Evolutionary conservation across 176 grass and related monocot genomes (phyloP).

Genomic region (Phoenix dactylifera): DNA sequence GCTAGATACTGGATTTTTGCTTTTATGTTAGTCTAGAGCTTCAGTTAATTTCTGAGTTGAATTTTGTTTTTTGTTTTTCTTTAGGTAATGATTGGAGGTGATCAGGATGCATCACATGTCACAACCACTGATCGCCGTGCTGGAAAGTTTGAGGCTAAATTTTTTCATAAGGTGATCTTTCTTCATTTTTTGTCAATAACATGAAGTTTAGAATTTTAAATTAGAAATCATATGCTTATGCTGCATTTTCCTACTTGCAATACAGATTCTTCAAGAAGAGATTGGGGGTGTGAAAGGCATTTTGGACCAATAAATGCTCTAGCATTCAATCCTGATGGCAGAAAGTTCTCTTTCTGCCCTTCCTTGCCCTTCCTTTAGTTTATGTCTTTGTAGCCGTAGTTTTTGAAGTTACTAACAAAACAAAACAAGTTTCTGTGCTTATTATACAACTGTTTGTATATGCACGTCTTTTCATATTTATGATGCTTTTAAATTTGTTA

Average conservation of each 20-base stretch:
- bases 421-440: too few species aligned
- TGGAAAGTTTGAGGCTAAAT: conserved; percentile 92
- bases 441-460: too few species aligned
- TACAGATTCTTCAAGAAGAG: conserved; percentile 87
- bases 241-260: not conserved
- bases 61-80: not conserved
- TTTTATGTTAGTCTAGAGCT: too few species aligned
- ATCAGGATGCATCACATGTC: conserved; percentile 70
- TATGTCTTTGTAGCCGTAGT: too few species aligned
- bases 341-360: conserved; percentile 33
- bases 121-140: conserved; percentile 70
- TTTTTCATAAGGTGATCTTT: conserved; percentile 58
- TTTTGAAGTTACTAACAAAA: too few species aligned
- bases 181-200: not conserved
- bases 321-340: conserved; percentile 85
- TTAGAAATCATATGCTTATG: too few species aligned
- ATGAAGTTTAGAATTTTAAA: not conserved
- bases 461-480: too few species aligned
- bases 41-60: too few species aligned
- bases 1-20: too few species aligned
- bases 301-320: conserved; percentile 85
- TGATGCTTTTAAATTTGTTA: too few species aligned
- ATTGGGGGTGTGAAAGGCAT: conserved; percentile 89
- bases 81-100: conserved; percentile 84
- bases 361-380: too few species aligned